Percentiles rank a stretch among this genome's conserved stretches.
These are phyloP conservation scores for Eucalyptus curtisii DNA, from an alignment of 345 rosid genomes.

Conservation along the genomic window DNA sequence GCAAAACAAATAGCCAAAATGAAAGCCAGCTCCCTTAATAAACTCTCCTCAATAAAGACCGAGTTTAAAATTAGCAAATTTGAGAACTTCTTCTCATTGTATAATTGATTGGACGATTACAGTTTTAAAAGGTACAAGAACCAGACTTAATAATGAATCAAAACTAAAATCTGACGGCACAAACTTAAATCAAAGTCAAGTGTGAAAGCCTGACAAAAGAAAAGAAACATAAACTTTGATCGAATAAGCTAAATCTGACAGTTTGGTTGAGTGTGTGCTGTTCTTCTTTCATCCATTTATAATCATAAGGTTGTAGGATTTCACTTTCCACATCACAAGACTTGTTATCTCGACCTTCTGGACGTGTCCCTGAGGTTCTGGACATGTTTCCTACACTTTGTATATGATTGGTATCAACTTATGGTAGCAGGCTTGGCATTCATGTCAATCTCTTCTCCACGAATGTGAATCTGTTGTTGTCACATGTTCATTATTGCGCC, in stretches of 20 bases:
- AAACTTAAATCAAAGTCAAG: neutral
- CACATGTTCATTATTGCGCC: neutral
- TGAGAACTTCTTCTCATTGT: neutral
- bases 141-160: neutral
- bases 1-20: neutral
- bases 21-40: neutral
- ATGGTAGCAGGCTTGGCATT: neutral
- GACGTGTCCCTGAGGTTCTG: neutral
- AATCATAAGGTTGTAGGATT: neutral
- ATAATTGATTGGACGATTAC: neutral
- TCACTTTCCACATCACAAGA: neutral
- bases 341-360: neutral
- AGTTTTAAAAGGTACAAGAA: neutral
- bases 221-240: neutral
- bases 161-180: neutral
- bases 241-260: neutral
- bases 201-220: neutral
- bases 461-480: neutral
- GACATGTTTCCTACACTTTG: neutral
- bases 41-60: neutral
- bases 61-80: neutral
- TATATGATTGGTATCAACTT: fast-evolving
- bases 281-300: neutral
- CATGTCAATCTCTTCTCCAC: neutral
- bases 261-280: neutral